Evolutionary conservation across 2,329 filamentous ascomycete genomes (phyloP), one percentile per base, ranked within the genome.

Genomic region (Pestalotiopsis fici): DNA sequence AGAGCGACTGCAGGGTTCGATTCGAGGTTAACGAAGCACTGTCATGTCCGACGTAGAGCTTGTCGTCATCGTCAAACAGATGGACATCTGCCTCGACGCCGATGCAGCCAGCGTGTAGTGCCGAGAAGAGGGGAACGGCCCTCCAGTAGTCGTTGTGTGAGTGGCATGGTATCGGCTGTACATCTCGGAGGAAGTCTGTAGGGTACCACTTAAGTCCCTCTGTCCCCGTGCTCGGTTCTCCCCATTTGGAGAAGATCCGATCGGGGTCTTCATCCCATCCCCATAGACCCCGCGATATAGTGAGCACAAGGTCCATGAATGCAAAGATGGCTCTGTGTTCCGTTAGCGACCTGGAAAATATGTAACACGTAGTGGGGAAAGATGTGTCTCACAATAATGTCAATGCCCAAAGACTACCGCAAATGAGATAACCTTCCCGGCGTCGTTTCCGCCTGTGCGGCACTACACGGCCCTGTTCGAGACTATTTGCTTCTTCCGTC

Each of bases 141-240:
- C 89, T 86, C 88, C 88, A 91, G 77, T 93, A 93, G 76, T 93
- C 90, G 72, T 93, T 92, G 74, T 93, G 90, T 1, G 87, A 90
- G 75, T 92, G 90, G 69, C 88, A 90, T 1, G 82, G 80, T 35
- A 90, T 83, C 1, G 89, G 87, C 2, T 81, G 74, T 21, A 88
- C 80, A 61, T 86, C 84, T n/a, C 82, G 80, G 6, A 86, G 85
- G 69, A 88, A 85, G 66, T 86, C 82, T 1, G 85, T 82, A 1
- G 86, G 83, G 65, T 85, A 85, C 75, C 79, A 81, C 3, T 79
- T 76, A 21, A 85, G 73, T 3, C 77, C 79, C 67, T 82, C 77
- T 62, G 76, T 72, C 50, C 70, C 74, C 11, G 76, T 78, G 15
- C 71, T 73, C 28, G 71, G 68, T 67, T 69, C 70, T 23, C 75